Conservation (phyloP, 805 yeast genomes). For the Metschnikowia drakensbergensis region DNA sequence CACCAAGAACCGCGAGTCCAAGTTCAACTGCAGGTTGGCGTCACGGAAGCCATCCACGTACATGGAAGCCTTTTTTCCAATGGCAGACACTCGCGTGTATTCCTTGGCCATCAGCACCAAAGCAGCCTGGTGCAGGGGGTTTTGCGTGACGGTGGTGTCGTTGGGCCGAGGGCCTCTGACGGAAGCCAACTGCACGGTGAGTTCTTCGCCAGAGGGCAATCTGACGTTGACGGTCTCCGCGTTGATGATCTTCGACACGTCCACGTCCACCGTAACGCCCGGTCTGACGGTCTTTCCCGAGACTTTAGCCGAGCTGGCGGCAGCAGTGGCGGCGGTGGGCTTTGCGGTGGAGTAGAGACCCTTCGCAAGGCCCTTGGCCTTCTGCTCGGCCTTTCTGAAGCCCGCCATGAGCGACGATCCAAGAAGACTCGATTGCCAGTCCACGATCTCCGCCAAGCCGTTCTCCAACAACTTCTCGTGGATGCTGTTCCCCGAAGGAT, state of each 20-base stretch:
- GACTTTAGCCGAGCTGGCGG: slow-evolving; percentile 7
- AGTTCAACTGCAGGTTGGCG: slow-evolving; percentile 49
- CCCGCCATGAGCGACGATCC: slow-evolving; percentile 62
- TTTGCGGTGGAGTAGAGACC: slow-evolving; percentile 42
- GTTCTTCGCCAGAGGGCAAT: slow-evolving; percentile 46
- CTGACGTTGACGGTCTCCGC: slow-evolving; percentile 65
- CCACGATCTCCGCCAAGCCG: slow-evolving; percentile 73
- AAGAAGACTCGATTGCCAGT: slow-evolving; percentile 70
- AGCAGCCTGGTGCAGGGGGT: slow-evolving; percentile 40
- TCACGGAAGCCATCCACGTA: slow-evolving; percentile 62
- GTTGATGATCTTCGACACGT: slow-evolving; percentile 57
- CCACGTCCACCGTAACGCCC: slow-evolving; percentile 50
- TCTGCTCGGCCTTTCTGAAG: slow-evolving; percentile 61
- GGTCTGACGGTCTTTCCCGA: slow-evolving; percentile 27
- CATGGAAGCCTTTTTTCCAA: slow-evolving; percentile 67
- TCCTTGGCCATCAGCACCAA: slow-evolving; percentile 68
- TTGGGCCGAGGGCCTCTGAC: slow-evolving; percentile 67
- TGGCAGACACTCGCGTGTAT: slow-evolving; percentile 60
- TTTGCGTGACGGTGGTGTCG: slow-evolving; percentile 47
- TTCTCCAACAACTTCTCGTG: slow-evolving; percentile 60
- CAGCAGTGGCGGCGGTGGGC: slow-evolving; percentile 8
- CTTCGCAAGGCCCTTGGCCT: slow-evolving; percentile 55
- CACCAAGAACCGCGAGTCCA: slow-evolving; percentile 65
- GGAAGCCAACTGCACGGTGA: slow-evolving; percentile 72
- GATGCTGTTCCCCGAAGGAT: slow-evolving; percentile 73